Evolutionary conservation across 2,329 filamentous ascomycete species (phyloP).

Genomic region (Hypocrella siamensis): DNA sequence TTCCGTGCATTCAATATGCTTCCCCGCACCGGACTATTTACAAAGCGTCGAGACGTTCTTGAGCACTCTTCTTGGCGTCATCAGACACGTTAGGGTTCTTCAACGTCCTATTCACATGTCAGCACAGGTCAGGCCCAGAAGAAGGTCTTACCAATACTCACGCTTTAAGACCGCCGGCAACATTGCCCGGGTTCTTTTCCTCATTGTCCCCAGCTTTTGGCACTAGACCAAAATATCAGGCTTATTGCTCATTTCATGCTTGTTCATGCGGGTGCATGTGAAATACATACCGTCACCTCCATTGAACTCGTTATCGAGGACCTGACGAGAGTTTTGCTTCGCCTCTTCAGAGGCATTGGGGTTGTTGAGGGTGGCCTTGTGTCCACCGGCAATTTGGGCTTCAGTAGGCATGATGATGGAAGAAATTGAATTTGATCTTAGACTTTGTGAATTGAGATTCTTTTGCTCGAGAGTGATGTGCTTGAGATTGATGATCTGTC

Average conservation of each 20-base stretch:
- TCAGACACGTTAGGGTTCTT: slow-evolving; percentile 41
- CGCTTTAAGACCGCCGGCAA: slow-evolving; percentile 35
- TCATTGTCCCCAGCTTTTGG: slow-evolving; percentile 16
- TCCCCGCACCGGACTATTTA: too few relatives aligned
- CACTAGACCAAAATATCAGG: slow-evolving; percentile 7
- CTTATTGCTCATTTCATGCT: too few relatives aligned
- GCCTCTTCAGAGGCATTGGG: slow-evolving; percentile 38
- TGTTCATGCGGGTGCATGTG: background rate
- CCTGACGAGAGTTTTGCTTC: slow-evolving; percentile 36
- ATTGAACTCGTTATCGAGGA: slow-evolving; percentile 34
- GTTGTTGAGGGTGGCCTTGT: slow-evolving; percentile 44
- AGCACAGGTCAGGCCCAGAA: background rate
- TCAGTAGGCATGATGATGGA: slow-evolving; percentile 25
- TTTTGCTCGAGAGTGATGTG: too few relatives aligned
- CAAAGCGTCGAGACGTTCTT: slow-evolving; percentile 27
- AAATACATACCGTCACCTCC: slow-evolving; percentile 18
- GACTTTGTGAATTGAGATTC: too few relatives aligned
- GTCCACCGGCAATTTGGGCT: slow-evolving; percentile 36
- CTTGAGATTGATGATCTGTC: too few relatives aligned
- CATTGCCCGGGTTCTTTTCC: slow-evolving; percentile 38
- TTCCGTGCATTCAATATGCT: too few relatives aligned
- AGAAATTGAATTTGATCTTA: too few relatives aligned
- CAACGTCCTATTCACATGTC: slow-evolving; percentile 20
- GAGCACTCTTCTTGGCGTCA: slow-evolving; percentile 38
- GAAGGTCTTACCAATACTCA: slow-evolving; percentile 16